These are phyloP conservation scores for Bryum argenteum DNA, from an alignment of 225 moss, liverwort and hornwort species.

Conservation along the genomic window DNA sequence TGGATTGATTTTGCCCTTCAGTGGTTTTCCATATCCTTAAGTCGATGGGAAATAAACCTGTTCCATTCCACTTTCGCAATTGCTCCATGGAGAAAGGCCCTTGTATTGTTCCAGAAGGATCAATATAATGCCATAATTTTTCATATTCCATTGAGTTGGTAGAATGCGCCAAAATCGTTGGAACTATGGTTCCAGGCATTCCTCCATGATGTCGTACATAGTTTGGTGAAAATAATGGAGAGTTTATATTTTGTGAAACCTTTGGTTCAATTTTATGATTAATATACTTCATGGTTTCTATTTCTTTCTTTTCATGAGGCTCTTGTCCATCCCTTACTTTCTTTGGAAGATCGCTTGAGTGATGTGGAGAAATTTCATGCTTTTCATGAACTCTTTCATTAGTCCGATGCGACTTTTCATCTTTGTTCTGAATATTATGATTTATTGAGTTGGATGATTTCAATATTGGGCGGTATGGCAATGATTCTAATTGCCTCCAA, in stretches of 20 bases:
- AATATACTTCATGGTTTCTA: background rate
- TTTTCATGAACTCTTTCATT: slow-evolving; percentile 49
- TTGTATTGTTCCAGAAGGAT: slow-evolving; percentile 71
- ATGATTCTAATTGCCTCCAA: slow-evolving; percentile 34
- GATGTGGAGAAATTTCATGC: background rate
- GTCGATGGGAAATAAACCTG: slow-evolving; percentile 81
- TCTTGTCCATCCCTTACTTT: slow-evolving; percentile 26
- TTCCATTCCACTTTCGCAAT: slow-evolving; percentile 81
- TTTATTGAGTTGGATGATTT: slow-evolving; percentile 38
- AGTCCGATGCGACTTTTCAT: slow-evolving; percentile 26
- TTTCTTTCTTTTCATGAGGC: slow-evolving; percentile 28
- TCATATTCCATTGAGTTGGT: slow-evolving; percentile 50
- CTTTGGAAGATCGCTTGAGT: slow-evolving; percentile 22
- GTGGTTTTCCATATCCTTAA: slow-evolving; percentile 74
- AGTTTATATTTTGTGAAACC: background rate
- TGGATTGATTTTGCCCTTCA: slow-evolving; percentile 54
- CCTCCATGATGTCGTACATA: background rate
- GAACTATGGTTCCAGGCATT: slow-evolving; percentile 28
- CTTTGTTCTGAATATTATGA: slow-evolving; percentile 45
- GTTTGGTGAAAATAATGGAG: background rate
- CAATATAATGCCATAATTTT: slow-evolving; percentile 83
- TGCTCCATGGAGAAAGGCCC: slow-evolving; percentile 90
- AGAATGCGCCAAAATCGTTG: slow-evolving; percentile 35
- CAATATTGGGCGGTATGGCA: slow-evolving; percentile 26
- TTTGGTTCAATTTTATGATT: slow-evolving; percentile 1